Percentiles rank a stretch among this genome's conserved stretches.
phyloP scores from a whole-genome alignment of 805 yeast species.

The Kluyveromyces aestuarii region DNA sequence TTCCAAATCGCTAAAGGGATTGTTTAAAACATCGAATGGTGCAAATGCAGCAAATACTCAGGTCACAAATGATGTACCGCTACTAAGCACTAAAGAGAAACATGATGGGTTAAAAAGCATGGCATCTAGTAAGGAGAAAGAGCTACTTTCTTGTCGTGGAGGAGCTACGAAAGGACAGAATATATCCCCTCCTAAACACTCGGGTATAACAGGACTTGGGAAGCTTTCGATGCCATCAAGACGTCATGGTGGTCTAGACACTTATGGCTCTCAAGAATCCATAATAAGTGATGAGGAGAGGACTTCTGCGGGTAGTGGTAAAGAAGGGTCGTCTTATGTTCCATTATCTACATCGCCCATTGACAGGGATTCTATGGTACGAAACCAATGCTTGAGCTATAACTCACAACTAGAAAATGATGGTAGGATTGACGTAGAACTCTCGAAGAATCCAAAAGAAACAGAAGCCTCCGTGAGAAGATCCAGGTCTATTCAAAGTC shows the following conservation, averaged over 20 bases:
- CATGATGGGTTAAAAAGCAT: constrained; percentile 8
- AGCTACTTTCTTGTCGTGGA: constrained; percentile 3
- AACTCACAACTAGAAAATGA: background rate
- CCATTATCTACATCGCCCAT: background rate
- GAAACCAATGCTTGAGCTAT: background rate
- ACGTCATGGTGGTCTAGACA: background rate
- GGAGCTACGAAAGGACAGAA: background rate
- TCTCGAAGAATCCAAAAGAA: constrained; percentile 2
- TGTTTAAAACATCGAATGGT: constrained; percentile 10
- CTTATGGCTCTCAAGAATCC: constrained; percentile 13
- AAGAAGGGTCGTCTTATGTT: background rate
- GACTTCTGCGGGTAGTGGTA: background rate
- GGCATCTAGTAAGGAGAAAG: constrained; percentile 15
- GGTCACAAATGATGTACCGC: constrained; percentile 3
- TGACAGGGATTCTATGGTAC: background rate
- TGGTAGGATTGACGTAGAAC: constrained; percentile 6
- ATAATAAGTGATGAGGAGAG: constrained; percentile 16
- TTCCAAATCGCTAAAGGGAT: constrained; percentile 21
- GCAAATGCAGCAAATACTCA: constrained; percentile 7
- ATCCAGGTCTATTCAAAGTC: constrained; percentile 5
- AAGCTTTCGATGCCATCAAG: constrained; percentile 14
- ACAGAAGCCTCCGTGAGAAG: constrained; percentile 2
- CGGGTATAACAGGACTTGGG: constrained; percentile 11
- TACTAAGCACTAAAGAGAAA: constrained; percentile 1
- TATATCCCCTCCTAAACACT: constrained; percentile 3